Base-by-base conservation (phyloP, 2,329 filamentous ascomycete genomes). In the Xylaria arbuscula region DNA sequence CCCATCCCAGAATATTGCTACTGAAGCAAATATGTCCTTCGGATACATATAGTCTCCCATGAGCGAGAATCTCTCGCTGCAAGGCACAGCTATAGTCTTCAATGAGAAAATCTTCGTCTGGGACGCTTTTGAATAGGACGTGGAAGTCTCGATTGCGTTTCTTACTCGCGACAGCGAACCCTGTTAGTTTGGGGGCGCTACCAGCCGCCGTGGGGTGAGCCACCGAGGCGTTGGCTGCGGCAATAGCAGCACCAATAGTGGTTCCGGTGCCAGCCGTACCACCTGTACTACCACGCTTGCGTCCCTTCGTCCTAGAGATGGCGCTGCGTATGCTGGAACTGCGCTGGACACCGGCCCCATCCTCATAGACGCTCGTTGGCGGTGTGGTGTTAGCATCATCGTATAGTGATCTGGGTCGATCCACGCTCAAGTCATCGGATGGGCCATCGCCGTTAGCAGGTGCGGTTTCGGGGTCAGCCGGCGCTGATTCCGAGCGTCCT, bases 21-120 rank as follows among this genome's bases (percentile, higher is more conserved):
- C 94, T 98, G 81, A 99, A 99, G 83, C 96, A 99, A 55, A 99
- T 89, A 78, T 99, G 95, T 11, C 95, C 94, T 81, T 99, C 96
- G 0, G 96, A 98, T 50, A 99, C 93, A 77, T 99, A 99, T 15
- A 99, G 86, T 48, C 96, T 89, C 6, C 96, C 96, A 73, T 98
- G 96, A 7, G 97, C 89, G 42, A 99, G 87, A 69, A 99, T 99
- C 78, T 99, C 97, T 72, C 94, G 90, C 80, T 99, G 96, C 67
- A 99, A 81, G 3, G 96, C 96, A 78, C 96, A 98, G 79, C 96
- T 98, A 80, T 98, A 99, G 79, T 99, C 96, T 78, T 99, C 96
- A 72, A 99, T 98, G 32, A 99, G 86, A 77, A 97, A 98, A 80
- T 99, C 96, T 76, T 99, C 96, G 73, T 98, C 95, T 0, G 97